Percentiles rank a stretch among this genome's conserved stretches.
Conservation (phyloP, 2,329 filamentous ascomycete genomes). For the Cryphonectria japonica region DNA sequence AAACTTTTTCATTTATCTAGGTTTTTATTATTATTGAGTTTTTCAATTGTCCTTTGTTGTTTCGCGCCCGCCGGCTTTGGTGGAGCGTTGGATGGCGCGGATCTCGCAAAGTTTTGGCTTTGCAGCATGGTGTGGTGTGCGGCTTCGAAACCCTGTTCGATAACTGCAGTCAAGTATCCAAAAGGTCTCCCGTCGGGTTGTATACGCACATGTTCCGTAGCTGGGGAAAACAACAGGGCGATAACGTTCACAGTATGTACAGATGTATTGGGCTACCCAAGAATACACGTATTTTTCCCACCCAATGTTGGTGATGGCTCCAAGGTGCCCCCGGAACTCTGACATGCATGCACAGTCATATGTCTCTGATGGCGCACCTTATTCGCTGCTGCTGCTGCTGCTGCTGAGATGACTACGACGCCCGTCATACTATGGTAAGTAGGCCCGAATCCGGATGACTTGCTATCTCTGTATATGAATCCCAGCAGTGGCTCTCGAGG, state of each 20-base stretch:
- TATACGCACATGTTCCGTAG: not conserved
- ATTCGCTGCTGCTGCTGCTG: slow-evolving; percentile 17
- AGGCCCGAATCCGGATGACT: slow-evolving; percentile 9
- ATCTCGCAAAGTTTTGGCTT: not conserved
- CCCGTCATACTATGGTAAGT: not conserved
- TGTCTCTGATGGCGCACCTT: not conserved
- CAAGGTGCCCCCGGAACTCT: not conserved
- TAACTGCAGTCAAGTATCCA: not conserved
- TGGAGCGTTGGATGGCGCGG: not conserved
- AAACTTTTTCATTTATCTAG: not conserved
- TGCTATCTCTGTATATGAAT: not conserved
- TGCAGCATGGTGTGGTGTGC: not conserved
- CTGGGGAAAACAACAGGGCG: not conserved
- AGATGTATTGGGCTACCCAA: not conserved
- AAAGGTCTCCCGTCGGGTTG: not conserved
- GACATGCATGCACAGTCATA: slow-evolving; percentile 1
- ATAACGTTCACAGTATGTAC: not conserved
- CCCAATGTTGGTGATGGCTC: not conserved
- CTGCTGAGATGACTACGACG: not conserved
- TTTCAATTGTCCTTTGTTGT: not conserved
- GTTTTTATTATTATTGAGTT: not conserved
- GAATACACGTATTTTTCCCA: not conserved
- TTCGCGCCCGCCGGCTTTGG: not conserved
- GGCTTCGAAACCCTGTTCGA: not conserved
- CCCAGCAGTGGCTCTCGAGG: not conserved